phyloP scores from a whole-genome alignment of 129 eudicot genomes.

The Centrapalus pauciflorus region DNA sequence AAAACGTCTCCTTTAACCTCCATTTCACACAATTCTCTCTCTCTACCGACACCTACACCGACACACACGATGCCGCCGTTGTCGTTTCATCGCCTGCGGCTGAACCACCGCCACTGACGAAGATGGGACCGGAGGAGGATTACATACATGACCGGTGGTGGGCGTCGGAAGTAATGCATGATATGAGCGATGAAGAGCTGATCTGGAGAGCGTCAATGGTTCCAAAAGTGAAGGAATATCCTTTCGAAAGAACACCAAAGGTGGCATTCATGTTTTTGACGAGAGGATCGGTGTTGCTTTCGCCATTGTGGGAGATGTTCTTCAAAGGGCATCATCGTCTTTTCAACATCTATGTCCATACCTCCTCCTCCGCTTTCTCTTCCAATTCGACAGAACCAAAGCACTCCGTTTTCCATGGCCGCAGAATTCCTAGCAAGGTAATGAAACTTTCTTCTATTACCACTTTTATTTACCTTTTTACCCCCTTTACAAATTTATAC shows the following conservation, averaged over 20 bases:
- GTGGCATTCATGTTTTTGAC: slow-evolving; percentile 78
- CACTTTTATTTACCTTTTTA: slow-evolving; percentile 8
- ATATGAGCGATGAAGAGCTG: slow-evolving; percentile 47
- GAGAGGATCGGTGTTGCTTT: slow-evolving; percentile 47
- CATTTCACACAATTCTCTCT: slow-evolving; percentile 37
- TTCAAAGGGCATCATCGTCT: slow-evolving; percentile 63
- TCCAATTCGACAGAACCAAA: slow-evolving; percentile 36
- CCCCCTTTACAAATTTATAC: background rate
- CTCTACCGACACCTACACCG: slow-evolving; percentile 19
- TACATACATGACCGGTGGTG: no score
- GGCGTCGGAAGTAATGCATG: slow-evolving; percentile 34
- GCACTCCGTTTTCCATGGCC: slow-evolving; percentile 48
- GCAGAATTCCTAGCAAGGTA: slow-evolving; percentile 77
- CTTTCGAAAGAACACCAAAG: slow-evolving; percentile 41
- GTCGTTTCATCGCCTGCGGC: slow-evolving; percentile 12
- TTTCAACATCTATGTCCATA: slow-evolving; percentile 63
- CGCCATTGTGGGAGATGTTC: slow-evolving; percentile 75
- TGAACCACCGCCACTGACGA: background rate
- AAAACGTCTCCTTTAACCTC: slow-evolving; percentile 37
- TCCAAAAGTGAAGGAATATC: slow-evolving; percentile 39
- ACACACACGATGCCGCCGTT: background rate
- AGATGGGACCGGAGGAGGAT: slow-evolving; percentile 12
- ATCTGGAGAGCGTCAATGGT: slow-evolving; percentile 66
- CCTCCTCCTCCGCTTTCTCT: slow-evolving; percentile 46
- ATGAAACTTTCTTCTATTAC: background rate